These are phyloP conservation scores for Ogataea angusta DNA, from an alignment of 805 yeast species.

Conservation along the genomic window DNA sequence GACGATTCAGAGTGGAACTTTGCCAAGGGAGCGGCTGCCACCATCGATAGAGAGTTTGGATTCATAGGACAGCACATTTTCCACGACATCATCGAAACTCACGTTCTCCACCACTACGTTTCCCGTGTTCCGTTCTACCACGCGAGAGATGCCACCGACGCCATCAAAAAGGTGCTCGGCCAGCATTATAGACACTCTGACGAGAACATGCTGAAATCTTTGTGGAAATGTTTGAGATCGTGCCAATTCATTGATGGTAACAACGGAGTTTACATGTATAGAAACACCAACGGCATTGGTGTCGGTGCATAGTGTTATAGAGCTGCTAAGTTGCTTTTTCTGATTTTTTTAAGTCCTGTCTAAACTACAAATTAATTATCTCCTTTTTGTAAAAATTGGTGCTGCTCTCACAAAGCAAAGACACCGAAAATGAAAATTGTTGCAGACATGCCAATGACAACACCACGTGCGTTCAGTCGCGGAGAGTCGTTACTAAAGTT, in stretches of 20 bases:
- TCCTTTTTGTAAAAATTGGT: slow-evolving; percentile 1
- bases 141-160: slow-evolving; percentile 51
- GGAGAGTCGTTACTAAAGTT: slow-evolving; percentile 20
- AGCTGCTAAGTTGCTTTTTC: background rate
- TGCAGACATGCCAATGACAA: slow-evolving; percentile 12
- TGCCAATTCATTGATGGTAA: slow-evolving; percentile 74
- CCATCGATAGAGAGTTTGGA: slow-evolving; percentile 61
- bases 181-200: slow-evolving; percentile 46
- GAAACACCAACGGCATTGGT: slow-evolving; percentile 52
- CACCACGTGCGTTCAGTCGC: slow-evolving; percentile 11
- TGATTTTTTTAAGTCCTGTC: background rate
- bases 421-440: slow-evolving; percentile 17
- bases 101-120: slow-evolving; percentile 54
- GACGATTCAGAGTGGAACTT: slow-evolving; percentile 56
- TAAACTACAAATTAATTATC: slow-evolving; percentile 6
- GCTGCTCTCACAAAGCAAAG: slow-evolving; percentile 10
- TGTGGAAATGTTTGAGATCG: slow-evolving; percentile 56
- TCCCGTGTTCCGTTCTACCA: slow-evolving; percentile 56
- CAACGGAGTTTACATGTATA: slow-evolving; percentile 62
- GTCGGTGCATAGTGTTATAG: slow-evolving; percentile 26
- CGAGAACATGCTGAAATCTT: slow-evolving; percentile 54
- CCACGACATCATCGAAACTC: slow-evolving; percentile 59
- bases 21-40: slow-evolving; percentile 66
- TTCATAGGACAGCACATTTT: slow-evolving; percentile 54
- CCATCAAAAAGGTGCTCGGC: slow-evolving; percentile 51